Percentiles rank a stretch among this genome's conserved stretches.
These are phyloP conservation scores for Fusarium sororula DNA, from an alignment of 2,329 filamentous ascomycete species.

Conservation along the genomic window DNA sequence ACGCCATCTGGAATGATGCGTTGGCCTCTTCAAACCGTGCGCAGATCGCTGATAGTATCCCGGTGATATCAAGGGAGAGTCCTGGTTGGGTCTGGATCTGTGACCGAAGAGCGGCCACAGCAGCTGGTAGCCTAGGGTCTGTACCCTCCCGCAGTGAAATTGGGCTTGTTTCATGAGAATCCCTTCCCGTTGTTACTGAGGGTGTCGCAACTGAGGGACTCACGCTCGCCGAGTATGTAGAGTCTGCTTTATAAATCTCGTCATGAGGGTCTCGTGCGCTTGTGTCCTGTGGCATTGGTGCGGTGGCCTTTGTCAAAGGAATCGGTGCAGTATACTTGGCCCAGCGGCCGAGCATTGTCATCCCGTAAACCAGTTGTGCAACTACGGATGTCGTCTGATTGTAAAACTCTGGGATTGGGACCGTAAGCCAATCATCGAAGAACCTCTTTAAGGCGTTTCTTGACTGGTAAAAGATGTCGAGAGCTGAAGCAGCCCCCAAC, in stretches of 20 bases:
- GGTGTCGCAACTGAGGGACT: conserved; percentile 20
- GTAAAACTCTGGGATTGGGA: conserved; percentile 55
- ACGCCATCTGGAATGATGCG: conserved; percentile 45
- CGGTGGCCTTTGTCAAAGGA: conserved; percentile 37
- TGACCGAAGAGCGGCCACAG: conserved; percentile 52
- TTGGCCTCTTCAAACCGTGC: conserved; percentile 56
- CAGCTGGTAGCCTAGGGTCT: conserved; percentile 52
- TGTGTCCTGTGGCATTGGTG: conserved; percentile 40
- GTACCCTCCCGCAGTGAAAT: conserved; percentile 43
- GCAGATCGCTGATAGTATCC: conserved; percentile 53
- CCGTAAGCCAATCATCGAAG: conserved; percentile 58
- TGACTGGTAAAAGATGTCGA: conserved; percentile 61
- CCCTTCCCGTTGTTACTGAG: not conserved
- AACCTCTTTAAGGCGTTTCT: conserved; percentile 58
- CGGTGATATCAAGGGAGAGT: conserved; percentile 55
- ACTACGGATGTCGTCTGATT: conserved; percentile 57
- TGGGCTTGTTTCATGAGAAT: conserved; percentile 21
- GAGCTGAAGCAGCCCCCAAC: conserved; percentile 50
- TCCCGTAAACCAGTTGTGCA: conserved; percentile 59
- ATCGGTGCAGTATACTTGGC: conserved; percentile 56
- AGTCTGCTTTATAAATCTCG: conserved; percentile 38
- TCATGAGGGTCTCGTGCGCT: conserved; percentile 30
- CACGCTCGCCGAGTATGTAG: conserved; percentile 24
- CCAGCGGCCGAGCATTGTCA: conserved; percentile 62
- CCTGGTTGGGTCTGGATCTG: conserved; percentile 56